Percentiles rank a stretch among this genome's conserved stretches.
phyloP scores from a whole-genome alignment of 495 filamentous ascomycete genomes.

The Aspergillus asperescens region DNA sequence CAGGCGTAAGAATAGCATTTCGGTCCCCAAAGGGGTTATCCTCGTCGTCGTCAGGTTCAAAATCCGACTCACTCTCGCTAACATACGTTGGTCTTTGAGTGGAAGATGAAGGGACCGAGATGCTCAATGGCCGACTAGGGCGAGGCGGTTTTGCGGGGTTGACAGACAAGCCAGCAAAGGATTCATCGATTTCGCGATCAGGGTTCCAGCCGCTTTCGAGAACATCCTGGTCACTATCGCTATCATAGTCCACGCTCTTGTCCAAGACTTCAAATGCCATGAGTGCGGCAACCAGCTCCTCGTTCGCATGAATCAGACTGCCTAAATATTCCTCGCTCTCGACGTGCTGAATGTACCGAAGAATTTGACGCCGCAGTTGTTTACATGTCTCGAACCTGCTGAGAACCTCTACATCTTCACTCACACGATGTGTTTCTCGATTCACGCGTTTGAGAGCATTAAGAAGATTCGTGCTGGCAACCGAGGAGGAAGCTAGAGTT shows the following conservation, averaged over 20 bases:
- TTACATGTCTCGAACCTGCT: conserved; percentile 84
- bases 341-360: conserved; percentile 85
- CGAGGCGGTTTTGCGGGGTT: conserved; percentile 42
- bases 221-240: conserved; percentile 71
- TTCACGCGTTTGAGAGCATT: conserved; percentile 91
- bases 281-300: conserved; percentile 81
- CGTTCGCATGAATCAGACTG: conserved; percentile 73
- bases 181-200: conserved; percentile 26
- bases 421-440: conserved; percentile 80
- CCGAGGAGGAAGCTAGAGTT: conserved; percentile 75
- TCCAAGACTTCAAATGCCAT: conserved; percentile 94
- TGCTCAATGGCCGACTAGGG: conserved; percentile 29
- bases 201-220: conserved; percentile 35
- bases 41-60: conserved; percentile 53
- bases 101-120: conserved; percentile 28
- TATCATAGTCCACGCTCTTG: conserved; percentile 93
- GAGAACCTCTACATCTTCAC: conserved; percentile 71
- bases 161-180: conserved; percentile 38
- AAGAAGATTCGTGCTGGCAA: conserved; percentile 83
- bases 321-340: conserved; percentile 79
- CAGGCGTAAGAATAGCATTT: conserved; percentile 63
- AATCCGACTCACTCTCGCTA: conserved; percentile 43
- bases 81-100: conserved; percentile 23
- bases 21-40: conserved; percentile 75
- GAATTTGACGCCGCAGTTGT: conserved; percentile 69